Conservation (phyloP, 305 asterid genomes). For the Andrographis paniculata region DNA sequence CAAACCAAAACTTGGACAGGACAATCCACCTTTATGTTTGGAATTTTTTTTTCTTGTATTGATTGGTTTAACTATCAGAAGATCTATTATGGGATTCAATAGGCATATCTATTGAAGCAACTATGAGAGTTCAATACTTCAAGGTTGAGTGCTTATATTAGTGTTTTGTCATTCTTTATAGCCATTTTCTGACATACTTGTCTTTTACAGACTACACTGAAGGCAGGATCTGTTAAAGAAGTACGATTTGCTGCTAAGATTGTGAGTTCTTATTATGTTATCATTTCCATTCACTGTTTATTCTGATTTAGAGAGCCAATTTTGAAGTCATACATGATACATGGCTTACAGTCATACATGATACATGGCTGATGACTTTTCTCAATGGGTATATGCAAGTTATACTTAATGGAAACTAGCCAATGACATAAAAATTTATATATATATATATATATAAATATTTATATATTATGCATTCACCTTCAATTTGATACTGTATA, state of each 20-base stretch:
- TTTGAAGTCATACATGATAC: not conserved
- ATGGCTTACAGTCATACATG: too few species aligned
- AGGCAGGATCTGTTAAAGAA: conserved; percentile 58
- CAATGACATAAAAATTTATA: too few species aligned
- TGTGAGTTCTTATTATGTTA: conserved; percentile 39
- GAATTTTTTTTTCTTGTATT: not conserved
- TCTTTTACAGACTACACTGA: conserved; percentile 41
- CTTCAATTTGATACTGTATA: too few species aligned
- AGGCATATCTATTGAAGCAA: not conserved
- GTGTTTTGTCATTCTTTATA: conserved; percentile 4
- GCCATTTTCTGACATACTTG: conserved; percentile 3
- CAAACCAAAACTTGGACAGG: not conserved
- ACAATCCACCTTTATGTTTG: not conserved
- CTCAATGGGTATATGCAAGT: too few species aligned
- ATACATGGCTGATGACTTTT: too few species aligned
- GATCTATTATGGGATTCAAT: not conserved
- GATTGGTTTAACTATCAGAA: not conserved
- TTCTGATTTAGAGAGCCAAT: conserved; percentile 5
- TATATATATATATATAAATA: too few species aligned
- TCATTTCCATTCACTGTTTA: conserved; percentile 15
- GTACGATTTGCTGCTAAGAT: conserved; percentile 65
- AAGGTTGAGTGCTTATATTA: conserved; percentile 8
- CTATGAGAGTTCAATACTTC: conserved; percentile 9
- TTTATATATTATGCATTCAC: too few species aligned
- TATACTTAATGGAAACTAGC: too few species aligned